Percentiles rank a stretch among this genome's conserved stretches.
Conservation (phyloP, 2,329 filamentous ascomycete genomes). For the Fusarium sp. region DNA sequence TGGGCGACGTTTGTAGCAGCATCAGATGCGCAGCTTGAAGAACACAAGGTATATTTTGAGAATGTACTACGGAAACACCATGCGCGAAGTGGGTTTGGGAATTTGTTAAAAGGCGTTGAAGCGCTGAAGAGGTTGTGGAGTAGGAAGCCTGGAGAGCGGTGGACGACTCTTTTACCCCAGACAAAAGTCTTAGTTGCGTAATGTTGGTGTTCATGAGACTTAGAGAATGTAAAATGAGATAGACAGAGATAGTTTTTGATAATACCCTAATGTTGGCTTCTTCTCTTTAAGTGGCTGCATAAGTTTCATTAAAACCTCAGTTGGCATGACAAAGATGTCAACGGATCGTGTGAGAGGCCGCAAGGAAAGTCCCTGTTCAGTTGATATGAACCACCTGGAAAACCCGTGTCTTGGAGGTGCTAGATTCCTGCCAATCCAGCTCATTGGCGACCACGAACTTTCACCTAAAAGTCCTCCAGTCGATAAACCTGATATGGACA, state of each 20-base stretch:
- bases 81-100: slow-evolving; percentile 44
- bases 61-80: slow-evolving; percentile 32
- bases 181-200: slow-evolving; percentile 47
- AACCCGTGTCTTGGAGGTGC: too few species aligned
- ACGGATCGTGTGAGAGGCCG: too few species aligned
- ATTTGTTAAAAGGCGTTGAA: slow-evolving; percentile 43
- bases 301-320: too few species aligned
- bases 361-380: too few species aligned
- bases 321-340: too few species aligned
- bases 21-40: slow-evolving; percentile 42
- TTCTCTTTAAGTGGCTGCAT: fast-evolving
- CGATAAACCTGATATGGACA: slow-evolving; percentile 45
- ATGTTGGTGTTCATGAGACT: slow-evolving; percentile 8
- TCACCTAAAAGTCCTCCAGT: slow-evolving; percentile 43
- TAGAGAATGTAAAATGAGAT: neutral
- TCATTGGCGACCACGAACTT: too few species aligned
- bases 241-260: neutral
- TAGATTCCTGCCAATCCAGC: too few species aligned
- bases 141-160: slow-evolving; percentile 40
- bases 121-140: slow-evolving; percentile 45
- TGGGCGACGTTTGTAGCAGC: slow-evolving; percentile 50
- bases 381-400: too few species aligned
- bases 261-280: slow-evolving; percentile 22
- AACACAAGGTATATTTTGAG: slow-evolving; percentile 47
- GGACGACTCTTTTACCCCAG: slow-evolving; percentile 46